These are phyloP conservation scores for Aspergillus thermomutatus DNA, from an alignment of 2,329 filamentous ascomycete genomes.

Conservation along the genomic window DNA sequence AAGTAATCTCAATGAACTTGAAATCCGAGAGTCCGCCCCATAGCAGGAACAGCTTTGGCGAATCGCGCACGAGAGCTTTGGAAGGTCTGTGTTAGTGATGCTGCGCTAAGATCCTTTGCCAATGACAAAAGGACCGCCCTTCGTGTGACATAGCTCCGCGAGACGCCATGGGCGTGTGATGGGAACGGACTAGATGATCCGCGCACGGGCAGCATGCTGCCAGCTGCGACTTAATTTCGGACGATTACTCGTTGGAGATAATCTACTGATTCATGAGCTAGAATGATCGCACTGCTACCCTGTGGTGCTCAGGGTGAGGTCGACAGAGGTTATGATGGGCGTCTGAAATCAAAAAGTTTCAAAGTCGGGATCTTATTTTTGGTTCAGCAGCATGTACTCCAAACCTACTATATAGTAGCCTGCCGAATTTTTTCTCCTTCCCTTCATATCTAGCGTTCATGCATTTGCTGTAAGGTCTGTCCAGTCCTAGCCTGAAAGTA, in stretches of 20 bases:
- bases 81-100: slow-evolving; percentile 14
- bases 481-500: not conserved
- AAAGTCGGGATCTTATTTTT: slow-evolving; percentile 7
- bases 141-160: slow-evolving; percentile 26
- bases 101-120: slow-evolving; percentile 18
- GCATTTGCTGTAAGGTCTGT: not conserved
- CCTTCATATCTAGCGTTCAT: not conserved
- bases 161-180: slow-evolving; percentile 24
- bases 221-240: slow-evolving; percentile 17
- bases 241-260: slow-evolving; percentile 16
- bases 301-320: slow-evolving; percentile 1
- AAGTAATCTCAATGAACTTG: slow-evolving; percentile 26
- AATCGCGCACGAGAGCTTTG: slow-evolving; percentile 22
- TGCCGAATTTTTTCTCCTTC: not conserved
- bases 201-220: slow-evolving; percentile 22
- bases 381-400: slow-evolving; percentile 4
- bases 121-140: slow-evolving; percentile 22
- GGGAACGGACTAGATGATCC: slow-evolving; percentile 13
- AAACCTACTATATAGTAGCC: not conserved
- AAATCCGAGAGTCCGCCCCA: slow-evolving; percentile 21
- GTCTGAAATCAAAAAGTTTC: slow-evolving; percentile 3
- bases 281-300: slow-evolving; percentile 6
- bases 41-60: slow-evolving; percentile 26
- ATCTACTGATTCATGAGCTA: slow-evolving; percentile 16
- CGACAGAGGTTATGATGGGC: not conserved